Evolutionary conservation across 2,329 filamentous ascomycete species (phyloP), one percentile per base, ranked within the genome.

Genomic region (Fusarium scirpi): DNA sequence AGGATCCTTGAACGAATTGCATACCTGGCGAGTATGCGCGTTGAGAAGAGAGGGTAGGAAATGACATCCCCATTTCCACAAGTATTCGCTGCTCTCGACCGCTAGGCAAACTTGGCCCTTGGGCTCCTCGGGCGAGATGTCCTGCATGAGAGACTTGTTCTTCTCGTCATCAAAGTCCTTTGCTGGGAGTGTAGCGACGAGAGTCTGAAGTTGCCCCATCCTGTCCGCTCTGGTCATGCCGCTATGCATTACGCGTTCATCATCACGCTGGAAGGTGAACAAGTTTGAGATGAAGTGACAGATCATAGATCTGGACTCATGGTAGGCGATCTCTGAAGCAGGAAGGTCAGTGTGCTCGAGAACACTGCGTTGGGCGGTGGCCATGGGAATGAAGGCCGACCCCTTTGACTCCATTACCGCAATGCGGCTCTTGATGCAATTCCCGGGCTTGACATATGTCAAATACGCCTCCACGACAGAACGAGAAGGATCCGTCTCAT

Each of bases 1-100:
- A 0, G 84, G 79, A 63, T 90, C 89, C 72, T 89, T 89, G 83
- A 90, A 90, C 0, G 85, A 86, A 74, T 89, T 89, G 79, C 88
- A 89, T 12, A 85, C 78, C 76, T 90, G 89, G 25, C 83, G 81
- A 2, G 81, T 80, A 69, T 91, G 87, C 0, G 88, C 87, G 64
- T 85, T 83, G 27, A 85, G 84, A 3, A 90, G 80, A 9, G 85
- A 87, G 1, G 84, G 85, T 8, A 90, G 82, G 74, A 87, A 91
- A 75, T 90, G 87, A 8, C 75, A 72, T 10, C 88, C 88, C 89
- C 88, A 91, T 75, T 77, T 82, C 4, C 40, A 6, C 69, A 84
- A 88, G 70, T 83, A 83, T 0, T 72, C 62, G 0, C 58, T 20
- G 0, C 70, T 73, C 4, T 78, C 76, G 3, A 89, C 73, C 0